Conservation (phyloP, 2,329 filamentous ascomycete species). For the Juglanconis sp. region DNA sequence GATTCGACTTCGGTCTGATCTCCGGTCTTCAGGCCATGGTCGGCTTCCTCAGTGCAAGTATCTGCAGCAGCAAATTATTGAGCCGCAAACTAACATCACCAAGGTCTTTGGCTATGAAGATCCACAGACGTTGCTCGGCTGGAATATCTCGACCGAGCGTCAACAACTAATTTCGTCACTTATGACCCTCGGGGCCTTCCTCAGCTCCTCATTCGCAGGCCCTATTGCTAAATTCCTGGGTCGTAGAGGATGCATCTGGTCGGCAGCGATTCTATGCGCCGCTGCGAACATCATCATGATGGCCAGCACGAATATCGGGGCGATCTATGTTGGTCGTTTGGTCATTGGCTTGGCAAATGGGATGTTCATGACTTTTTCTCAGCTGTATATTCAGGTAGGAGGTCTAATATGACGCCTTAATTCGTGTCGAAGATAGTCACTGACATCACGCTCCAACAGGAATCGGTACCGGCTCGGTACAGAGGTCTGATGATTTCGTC, state of each 20-base stretch:
- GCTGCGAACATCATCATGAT: constrained; percentile 57
- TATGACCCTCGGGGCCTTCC: constrained; percentile 45
- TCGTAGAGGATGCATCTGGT: constrained; percentile 37
- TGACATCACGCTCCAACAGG: neutral
- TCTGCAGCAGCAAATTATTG: neutral
- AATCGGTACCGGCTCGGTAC: constrained; percentile 37
- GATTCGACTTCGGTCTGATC: constrained; percentile 45
- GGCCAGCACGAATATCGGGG: constrained; percentile 49
- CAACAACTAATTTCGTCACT: constrained; percentile 48
- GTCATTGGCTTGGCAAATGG: constrained; percentile 56
- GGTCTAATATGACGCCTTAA: too few species aligned
- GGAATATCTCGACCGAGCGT: constrained; percentile 41
- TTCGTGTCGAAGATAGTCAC: neutral
- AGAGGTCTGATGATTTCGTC: constrained; percentile 41
- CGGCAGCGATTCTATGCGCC: constrained; percentile 46
- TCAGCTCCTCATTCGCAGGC: constrained; percentile 40
- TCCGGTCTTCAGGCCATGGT: constrained; percentile 49
- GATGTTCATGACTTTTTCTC: constrained; percentile 53
- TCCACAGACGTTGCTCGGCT: constrained; percentile 35
- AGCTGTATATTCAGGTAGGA: constrained; percentile 32
- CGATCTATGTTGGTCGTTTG: constrained; percentile 52
- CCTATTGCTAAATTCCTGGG: constrained; percentile 32
- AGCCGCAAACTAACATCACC: neutral
- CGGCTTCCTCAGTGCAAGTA: constrained; percentile 41
- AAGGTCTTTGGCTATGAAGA: constrained; percentile 36